Conservation (phyloP, 2,329 filamentous ascomycete genomes). For the Ustilaginoidea virens region DNA sequence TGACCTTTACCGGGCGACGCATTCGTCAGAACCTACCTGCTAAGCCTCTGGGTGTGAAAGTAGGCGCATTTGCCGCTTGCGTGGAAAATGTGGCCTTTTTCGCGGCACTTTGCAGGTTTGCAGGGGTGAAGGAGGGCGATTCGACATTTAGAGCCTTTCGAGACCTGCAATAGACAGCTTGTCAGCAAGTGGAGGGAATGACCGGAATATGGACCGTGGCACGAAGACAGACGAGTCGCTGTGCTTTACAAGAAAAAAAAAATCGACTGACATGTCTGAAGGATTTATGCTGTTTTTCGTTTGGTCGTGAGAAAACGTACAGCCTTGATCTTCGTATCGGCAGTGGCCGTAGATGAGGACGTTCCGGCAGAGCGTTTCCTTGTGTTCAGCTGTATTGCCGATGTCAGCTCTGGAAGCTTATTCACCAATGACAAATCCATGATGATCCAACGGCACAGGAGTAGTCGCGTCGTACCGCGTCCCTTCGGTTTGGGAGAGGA, state of each 20-base stretch:
- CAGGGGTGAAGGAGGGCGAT: conserved; percentile 85
- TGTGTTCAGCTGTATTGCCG: conserved; percentile 44
- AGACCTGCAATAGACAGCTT: conserved; percentile 17
- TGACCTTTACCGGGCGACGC: background rate
- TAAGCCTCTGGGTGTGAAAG: conserved; percentile 60
- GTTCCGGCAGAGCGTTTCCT: conserved; percentile 84
- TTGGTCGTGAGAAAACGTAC: conserved; percentile 77
- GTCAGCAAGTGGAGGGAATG: conserved; percentile 1
- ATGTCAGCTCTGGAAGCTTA: conserved; percentile 4
- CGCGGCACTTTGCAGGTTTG: conserved; percentile 25
- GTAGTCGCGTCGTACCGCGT: conserved; percentile 28
- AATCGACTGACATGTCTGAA: conserved; percentile 35
- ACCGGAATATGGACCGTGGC: no score
- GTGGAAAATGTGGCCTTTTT: conserved; percentile 74
- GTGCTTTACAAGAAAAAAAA: no score
- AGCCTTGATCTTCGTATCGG: conserved; percentile 81
- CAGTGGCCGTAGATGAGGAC: conserved; percentile 88
- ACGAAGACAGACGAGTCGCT: no score
- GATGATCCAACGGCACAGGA: background rate
- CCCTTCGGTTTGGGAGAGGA: conserved; percentile 39
- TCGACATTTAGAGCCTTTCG: conserved; percentile 88
- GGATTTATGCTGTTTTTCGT: conserved; percentile 35
- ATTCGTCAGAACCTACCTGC: conserved; percentile 19
- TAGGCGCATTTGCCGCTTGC: conserved; percentile 75
- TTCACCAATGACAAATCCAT: background rate